Percentiles rank a stretch among this genome's conserved stretches.
Evolutionary conservation across 306 rosid genomes (phyloP).

Genomic region (Pyrus betulifolia): DNA sequence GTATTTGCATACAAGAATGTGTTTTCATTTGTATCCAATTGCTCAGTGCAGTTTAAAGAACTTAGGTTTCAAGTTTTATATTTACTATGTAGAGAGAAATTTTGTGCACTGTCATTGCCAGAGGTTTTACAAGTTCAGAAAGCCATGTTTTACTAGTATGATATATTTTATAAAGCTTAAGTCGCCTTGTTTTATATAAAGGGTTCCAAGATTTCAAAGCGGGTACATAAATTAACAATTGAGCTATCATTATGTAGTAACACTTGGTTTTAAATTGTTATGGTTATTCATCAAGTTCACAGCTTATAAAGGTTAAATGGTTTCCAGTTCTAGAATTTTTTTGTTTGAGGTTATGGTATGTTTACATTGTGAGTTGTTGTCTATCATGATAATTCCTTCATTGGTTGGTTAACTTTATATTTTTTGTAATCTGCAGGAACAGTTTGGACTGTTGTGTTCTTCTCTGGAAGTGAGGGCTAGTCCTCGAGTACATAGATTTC

Average conservation of each 20-base stretch:
- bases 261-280: not conserved
- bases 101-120: no score
- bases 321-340: not conserved
- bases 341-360: not conserved
- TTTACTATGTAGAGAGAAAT: no score
- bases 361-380: not conserved
- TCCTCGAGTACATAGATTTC: conserved; percentile 63
- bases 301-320: not conserved
- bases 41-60: no score
- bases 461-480: conserved; percentile 36
- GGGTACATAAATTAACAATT: not conserved
- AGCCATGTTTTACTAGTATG: not conserved
- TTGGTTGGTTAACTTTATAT: conserved; percentile 10
- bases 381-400: not conserved
- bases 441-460: conserved; percentile 47
- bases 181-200: not conserved
- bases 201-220: not conserved
- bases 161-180: not conserved
- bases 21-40: no score
- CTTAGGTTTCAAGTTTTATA: no score
- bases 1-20: no score
- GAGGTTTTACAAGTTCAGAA: not conserved
- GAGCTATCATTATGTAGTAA: not conserved
- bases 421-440: conserved; percentile 42
- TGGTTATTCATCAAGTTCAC: not conserved